Conservation (phyloP, 2,329 filamentous ascomycete species). For the Pyrenochaeta sp. region DNA sequence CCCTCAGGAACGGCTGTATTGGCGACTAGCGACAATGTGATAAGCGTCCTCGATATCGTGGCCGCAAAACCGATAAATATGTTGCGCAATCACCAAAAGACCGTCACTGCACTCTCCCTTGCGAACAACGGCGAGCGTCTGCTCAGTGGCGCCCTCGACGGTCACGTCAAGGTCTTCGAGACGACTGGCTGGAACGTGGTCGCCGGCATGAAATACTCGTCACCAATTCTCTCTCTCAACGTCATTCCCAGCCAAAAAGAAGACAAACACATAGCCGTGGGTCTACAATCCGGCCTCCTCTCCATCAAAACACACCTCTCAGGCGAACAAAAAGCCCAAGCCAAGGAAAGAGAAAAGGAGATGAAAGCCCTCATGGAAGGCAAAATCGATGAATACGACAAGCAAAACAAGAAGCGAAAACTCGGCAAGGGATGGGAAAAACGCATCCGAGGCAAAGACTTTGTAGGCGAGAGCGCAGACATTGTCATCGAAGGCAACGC, state of each 20-base stretch:
- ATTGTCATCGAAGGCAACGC: constrained; percentile 85
- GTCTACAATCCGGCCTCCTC: constrained; percentile 92
- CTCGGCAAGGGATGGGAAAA: constrained; percentile 67
- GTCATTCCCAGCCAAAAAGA: constrained; percentile 75
- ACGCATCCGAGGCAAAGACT: constrained; percentile 74
- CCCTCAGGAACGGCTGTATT: constrained; percentile 86
- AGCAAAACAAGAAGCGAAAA: constrained; percentile 68
- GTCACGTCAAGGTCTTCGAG: constrained; percentile 96
- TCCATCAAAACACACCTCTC: constrained; percentile 89
- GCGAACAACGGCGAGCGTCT: constrained; percentile 82
- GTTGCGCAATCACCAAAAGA: constrained; percentile 96
- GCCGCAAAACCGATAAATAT: constrained; percentile 86
- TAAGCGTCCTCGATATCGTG: constrained; percentile 91
- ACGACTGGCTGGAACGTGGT: constrained; percentile 95
- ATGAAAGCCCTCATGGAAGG: constrained; percentile 84
- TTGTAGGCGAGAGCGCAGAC: constrained; percentile 83
- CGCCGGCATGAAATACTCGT: constrained; percentile 90
- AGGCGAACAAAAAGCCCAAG: constrained; percentile 78
- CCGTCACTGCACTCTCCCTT: constrained; percentile 84
- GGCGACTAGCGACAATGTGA: constrained; percentile 82
- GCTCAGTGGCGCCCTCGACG: constrained; percentile 88
- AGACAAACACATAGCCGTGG: constrained; percentile 92
- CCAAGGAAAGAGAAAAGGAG: constrained; percentile 79
- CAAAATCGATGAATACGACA: constrained; percentile 79
- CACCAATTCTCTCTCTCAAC: constrained; percentile 83